Evolutionary conservation across 257 asterid genomes (phyloP), one percentile per base, ranked within the genome.

Genomic region (Penstemon newberryi): DNA sequence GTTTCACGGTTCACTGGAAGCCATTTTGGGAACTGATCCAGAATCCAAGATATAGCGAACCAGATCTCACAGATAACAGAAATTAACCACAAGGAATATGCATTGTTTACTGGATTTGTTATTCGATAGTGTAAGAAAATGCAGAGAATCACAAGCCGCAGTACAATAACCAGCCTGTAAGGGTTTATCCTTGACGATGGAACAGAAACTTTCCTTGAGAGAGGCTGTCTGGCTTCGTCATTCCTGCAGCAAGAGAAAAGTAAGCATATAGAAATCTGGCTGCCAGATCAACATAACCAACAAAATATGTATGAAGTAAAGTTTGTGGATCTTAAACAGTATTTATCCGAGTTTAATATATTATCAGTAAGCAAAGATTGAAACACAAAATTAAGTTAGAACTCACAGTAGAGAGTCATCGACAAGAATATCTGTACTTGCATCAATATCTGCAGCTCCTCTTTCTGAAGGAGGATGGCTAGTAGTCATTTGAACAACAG

Each of bases 11-110:
- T 94, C 50, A 91, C 74, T 4, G 99, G 99, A 80, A 90, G 95
- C 99, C 99, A 93, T 77, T 93, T 93, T 4, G 99, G 99, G 74
- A 93, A 94, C 90, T 94, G 99, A 91, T 91, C 99, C 75, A 94
- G 81, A 84, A 94, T 94, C 99, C 99, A 94, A 8, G 99, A 94
- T 49, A 91, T 51, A 52, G 99, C 99, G 73, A 94, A 94, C 99
- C 99, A 94, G 55, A 94, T 89, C 90, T 94, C 99, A 76, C 99
- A 94, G 59, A 93, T 90, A 66, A 93, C 98, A 61, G 98, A 93
- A 67, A 88, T 81, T 76, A 93, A 74, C 98, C 99, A 94, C 80
- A 91, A 79, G 7, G 97, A 69, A 87, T 67, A 84, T 63, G 99
- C 99, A 79, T 94, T 89, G 66, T 89, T 78, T 63, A 94, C 99